phyloP scores from a whole-genome alignment of 2,329 filamentous ascomycete genomes.

The Mycosphaerella arachidis region DNA sequence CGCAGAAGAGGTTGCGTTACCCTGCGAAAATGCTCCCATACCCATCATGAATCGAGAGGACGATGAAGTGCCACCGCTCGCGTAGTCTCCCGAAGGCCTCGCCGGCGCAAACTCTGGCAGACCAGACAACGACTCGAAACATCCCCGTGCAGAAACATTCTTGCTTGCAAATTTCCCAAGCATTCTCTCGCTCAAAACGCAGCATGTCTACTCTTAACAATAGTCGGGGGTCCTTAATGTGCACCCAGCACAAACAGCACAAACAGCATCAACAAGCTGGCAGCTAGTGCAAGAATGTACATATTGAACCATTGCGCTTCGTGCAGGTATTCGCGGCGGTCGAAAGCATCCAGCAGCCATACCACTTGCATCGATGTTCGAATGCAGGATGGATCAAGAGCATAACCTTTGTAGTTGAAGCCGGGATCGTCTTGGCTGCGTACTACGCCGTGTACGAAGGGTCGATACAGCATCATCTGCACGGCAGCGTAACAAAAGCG shows the following conservation, averaged over 20 bases:
- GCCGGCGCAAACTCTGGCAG: neutral
- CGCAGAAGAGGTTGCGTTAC: too few relatives aligned
- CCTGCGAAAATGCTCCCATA: neutral
- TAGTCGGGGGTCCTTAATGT: slow-evolving; percentile 10
- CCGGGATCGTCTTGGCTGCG: slow-evolving; percentile 6
- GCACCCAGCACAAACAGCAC: slow-evolving; percentile 20
- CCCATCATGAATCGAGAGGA: neutral
- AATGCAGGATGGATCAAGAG: slow-evolving; percentile 19
- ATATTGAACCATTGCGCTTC: slow-evolving; percentile 18
- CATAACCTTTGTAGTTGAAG: slow-evolving; percentile 19
- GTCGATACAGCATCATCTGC: slow-evolving; percentile 22
- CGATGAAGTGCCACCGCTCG: neutral
- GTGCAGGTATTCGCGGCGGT: slow-evolving; percentile 16
- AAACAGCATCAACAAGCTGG: slow-evolving; percentile 18
- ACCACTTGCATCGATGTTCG: slow-evolving; percentile 22
- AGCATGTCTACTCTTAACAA: slow-evolving; percentile 9
- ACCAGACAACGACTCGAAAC: slow-evolving; percentile 1
- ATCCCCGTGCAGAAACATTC: neutral
- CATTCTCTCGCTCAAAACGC: slow-evolving; percentile 2
- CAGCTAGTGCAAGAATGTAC: slow-evolving; percentile 15
- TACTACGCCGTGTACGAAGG: slow-evolving; percentile 22
- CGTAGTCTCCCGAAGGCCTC: neutral
- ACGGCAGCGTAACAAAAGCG: slow-evolving; percentile 20
- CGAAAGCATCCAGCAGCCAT: slow-evolving; percentile 20
- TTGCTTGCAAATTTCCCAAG: neutral